Percentiles rank a stretch among this genome's conserved stretches.
phyloP scores from a whole-genome alignment of 352 stramenopile species.

The Pythium graminicola region DNA sequence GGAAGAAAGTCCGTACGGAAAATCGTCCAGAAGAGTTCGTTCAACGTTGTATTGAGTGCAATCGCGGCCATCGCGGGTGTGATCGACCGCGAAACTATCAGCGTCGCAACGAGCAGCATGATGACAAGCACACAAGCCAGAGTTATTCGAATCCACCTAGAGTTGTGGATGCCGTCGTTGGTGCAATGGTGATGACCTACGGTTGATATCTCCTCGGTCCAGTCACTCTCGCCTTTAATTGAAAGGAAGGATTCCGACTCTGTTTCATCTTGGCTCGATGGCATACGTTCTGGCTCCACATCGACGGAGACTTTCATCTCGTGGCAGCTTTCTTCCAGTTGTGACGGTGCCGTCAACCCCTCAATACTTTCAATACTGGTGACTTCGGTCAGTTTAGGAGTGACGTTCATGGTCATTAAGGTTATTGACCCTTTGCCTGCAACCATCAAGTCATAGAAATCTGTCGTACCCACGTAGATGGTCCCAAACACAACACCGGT shows the following conservation, averaged over 20 bases:
- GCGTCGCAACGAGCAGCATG: not conserved
- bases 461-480: constrained; percentile 3
- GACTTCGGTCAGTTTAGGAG: not conserved
- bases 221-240: no score
- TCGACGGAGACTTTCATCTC: no score
- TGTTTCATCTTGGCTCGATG: no score
- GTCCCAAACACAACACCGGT: constrained; percentile 5
- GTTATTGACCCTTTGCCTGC: not conserved
- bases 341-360: no score
- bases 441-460: not conserved
- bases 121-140: not conserved
- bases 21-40: constrained; percentile 8
- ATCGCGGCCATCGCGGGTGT: not conserved
- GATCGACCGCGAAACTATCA: not conserved
- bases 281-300: no score
- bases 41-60: constrained; percentile 15
- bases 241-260: no score
- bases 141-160: not conserved
- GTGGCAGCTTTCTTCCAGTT: no score
- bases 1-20: constrained; percentile 4
- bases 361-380: not conserved
- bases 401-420: not conserved
- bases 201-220: no score
- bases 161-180: no score
- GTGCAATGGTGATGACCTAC: not conserved